phyloP scores from a whole-genome alignment of 2,329 filamentous ascomycete species.

The Paraconiothyrium brasiliense region DNA sequence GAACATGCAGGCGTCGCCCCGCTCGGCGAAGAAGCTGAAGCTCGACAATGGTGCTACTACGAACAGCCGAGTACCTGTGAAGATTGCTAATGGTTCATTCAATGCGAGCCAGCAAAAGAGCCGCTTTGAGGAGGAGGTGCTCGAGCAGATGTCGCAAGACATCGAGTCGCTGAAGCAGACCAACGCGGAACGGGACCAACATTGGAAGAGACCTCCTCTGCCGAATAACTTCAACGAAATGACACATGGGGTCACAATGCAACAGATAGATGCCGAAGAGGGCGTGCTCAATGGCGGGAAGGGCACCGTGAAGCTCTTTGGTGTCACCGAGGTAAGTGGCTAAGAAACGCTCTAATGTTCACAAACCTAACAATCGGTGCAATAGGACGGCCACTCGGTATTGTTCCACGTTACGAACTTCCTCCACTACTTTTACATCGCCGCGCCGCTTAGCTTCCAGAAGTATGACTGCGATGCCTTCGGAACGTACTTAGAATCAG shows the following conservation, averaged over 20 bases:
- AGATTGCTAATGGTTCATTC: slow-evolving; percentile 66
- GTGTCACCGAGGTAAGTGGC: slow-evolving; percentile 76
- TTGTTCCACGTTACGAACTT: slow-evolving; percentile 96
- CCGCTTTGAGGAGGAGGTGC: slow-evolving; percentile 89
- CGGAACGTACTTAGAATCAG: slow-evolving; percentile 80
- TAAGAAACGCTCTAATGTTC: neutral
- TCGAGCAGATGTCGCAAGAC: slow-evolving; percentile 96
- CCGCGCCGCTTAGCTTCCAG: slow-evolving; percentile 83
- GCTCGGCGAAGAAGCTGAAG: slow-evolving; percentile 81
- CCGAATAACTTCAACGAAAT: slow-evolving; percentile 67
- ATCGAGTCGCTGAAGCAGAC: slow-evolving; percentile 84
- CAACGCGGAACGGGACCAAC: slow-evolving; percentile 92
- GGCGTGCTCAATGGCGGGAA: slow-evolving; percentile 80
- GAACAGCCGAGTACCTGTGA: slow-evolving; percentile 71
- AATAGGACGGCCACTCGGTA: slow-evolving; percentile 82
- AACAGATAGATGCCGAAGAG: slow-evolving; percentile 95
- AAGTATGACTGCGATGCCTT: slow-evolving; percentile 80
- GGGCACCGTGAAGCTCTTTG: slow-evolving; percentile 88
- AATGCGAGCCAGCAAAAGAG: slow-evolving; percentile 81
- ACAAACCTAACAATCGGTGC: slow-evolving; percentile 21
- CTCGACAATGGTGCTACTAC: slow-evolving; percentile 70
- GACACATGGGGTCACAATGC: slow-evolving; percentile 81
- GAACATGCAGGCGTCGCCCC: slow-evolving; percentile 57
- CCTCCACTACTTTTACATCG: slow-evolving; percentile 93
- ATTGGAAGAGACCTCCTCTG: slow-evolving; percentile 78